Conservation (phyloP, 83 land plant genomes). For the Picea abies region DNA sequence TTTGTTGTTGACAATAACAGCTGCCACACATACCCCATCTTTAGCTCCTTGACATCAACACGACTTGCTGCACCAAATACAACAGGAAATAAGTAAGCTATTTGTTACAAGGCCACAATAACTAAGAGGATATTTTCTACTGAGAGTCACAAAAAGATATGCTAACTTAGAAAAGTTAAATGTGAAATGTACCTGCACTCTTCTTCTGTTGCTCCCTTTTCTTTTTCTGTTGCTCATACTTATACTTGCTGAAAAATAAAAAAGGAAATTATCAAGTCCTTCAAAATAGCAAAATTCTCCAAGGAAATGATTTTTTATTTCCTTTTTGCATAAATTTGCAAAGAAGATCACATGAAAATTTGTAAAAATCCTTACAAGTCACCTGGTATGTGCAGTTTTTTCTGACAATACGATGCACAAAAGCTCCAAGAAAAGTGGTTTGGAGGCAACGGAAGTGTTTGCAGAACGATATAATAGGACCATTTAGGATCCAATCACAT, state of each 20-base stretch:
- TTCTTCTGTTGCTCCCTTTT: conserved; percentile 85
- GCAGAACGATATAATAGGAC: too few relatives aligned
- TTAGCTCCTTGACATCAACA: conserved; percentile 82
- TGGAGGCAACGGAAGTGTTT: background rate
- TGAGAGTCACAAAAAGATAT: background rate
- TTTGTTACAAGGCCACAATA: background rate
- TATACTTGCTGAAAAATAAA: conserved; percentile 63
- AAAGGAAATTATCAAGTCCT: background rate
- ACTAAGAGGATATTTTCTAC: background rate
- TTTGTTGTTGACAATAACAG: background rate
- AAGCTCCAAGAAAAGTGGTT: background rate
- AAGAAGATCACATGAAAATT: background rate
- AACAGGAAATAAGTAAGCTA: background rate
- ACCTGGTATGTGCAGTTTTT: background rate
- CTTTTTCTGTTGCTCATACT: conserved; percentile 83
- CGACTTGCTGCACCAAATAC: conserved; percentile 51
- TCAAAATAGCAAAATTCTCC: background rate
- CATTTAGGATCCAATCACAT: background rate
- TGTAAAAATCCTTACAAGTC: background rate
- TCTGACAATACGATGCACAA: background rate
- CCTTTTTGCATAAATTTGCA: background rate
- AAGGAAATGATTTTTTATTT: background rate
- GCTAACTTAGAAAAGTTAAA: background rate
- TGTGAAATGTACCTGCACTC: conserved; percentile 55
- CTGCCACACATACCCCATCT: conserved; percentile 75